Conservation (phyloP, 116 monocot genomes). For the Trichopus zeylanicus region DNA sequence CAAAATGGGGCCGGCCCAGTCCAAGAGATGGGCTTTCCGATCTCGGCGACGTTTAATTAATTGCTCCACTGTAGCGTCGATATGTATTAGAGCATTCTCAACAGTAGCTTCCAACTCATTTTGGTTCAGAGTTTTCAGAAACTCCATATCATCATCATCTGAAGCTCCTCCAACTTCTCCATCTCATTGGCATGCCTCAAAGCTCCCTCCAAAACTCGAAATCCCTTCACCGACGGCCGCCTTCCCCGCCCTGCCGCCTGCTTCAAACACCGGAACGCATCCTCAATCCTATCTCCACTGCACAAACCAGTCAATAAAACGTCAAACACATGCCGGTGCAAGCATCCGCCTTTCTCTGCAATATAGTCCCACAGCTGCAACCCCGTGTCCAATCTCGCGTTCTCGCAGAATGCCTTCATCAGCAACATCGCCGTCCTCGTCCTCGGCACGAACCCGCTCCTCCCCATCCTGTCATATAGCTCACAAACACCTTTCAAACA, state of each 20-base stretch:
- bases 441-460: conserved; percentile 45
- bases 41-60: too few species aligned
- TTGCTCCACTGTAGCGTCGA: too few species aligned
- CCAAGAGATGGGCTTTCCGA: too few species aligned
- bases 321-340: conserved; percentile 71
- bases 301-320: conserved; percentile 59
- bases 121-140: too few species aligned
- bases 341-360: conserved; percentile 60
- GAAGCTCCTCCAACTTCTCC: conserved; percentile 48
- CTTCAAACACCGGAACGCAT: conserved; percentile 54
- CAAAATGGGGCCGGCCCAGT: too few species aligned
- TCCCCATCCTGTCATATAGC: conserved; percentile 51
- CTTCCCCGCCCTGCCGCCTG: conserved; percentile 61
- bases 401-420: conserved; percentile 74
- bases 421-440: conserved; percentile 64
- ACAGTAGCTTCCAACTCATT: too few species aligned
- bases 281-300: conserved; percentile 32
- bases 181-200: conserved; percentile 17
- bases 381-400: conserved; percentile 40
- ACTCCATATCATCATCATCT: conserved; percentile 37
- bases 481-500: conserved; percentile 29
- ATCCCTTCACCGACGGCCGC: conserved; percentile 46
- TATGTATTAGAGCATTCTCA: too few species aligned
- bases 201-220: conserved; percentile 50
- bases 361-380: conserved; percentile 71